Conservation (phyloP, 192 early-diverging fungal genomes). For the Mortierella claussenii region DNA sequence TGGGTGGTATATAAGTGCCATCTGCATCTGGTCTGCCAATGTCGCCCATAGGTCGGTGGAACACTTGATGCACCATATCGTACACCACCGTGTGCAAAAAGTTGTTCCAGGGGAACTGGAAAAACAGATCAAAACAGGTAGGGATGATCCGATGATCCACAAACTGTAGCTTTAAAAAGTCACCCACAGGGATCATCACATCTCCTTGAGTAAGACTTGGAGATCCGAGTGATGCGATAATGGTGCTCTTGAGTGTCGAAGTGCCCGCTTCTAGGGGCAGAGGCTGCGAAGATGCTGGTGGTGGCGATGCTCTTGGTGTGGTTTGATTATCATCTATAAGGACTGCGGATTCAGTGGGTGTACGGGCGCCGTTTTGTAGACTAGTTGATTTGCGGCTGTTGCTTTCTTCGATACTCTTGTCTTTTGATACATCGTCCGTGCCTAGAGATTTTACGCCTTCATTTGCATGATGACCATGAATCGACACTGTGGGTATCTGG, state of each 20-base stretch:
- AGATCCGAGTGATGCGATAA: conserved; percentile 18
- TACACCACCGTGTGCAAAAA: conserved; percentile 99
- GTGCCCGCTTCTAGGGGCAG: conserved; percentile 4
- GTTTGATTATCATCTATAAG: not conserved
- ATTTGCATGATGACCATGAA: conserved; percentile 2
- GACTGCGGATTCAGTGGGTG: not conserved
- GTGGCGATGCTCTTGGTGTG: conserved; percentile 33
- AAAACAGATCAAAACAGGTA: conserved; percentile 86
- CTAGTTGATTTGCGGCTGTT: not conserved
- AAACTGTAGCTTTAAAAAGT: conserved; percentile 77
- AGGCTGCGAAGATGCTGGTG: not conserved
- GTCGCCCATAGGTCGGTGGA: conserved; percentile 86
- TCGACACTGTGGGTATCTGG: conserved; percentile 22
- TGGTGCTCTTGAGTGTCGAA: conserved; percentile 13
- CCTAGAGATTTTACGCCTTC: not conserved
- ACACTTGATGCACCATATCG: conserved; percentile 98
- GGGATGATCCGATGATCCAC: conserved; percentile 74
- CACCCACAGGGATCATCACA: conserved; percentile 69
- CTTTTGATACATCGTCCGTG: not conserved
- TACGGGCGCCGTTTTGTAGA: not conserved
- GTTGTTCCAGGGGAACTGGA: conserved; percentile 97
- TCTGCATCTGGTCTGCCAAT: conserved; percentile 48
- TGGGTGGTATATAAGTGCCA: conserved; percentile 43
- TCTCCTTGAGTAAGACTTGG: conserved; percentile 19
- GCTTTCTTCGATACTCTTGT: not conserved